A percentile compares a stretch with the other conserved stretches of the same genome.
phyloP scores from a whole-genome alignment of 2,329 filamentous ascomycete genomes.

The Macrophomina tecta region DNA sequence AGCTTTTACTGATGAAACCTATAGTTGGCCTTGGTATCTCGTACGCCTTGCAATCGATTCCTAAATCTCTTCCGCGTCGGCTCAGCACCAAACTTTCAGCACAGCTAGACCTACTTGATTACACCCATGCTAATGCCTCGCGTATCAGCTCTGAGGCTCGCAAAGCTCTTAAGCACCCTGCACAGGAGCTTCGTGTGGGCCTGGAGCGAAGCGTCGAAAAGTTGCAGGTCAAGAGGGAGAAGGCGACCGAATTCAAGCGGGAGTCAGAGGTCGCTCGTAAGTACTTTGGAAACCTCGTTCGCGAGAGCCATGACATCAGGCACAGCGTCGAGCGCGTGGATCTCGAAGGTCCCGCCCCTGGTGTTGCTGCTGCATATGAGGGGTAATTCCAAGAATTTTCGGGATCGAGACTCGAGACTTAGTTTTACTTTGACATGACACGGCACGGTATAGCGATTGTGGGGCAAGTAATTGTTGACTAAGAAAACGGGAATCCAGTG shows the following conservation, averaged over 20 bases:
- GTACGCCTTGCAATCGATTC: slow-evolving; percentile 86
- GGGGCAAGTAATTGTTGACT: slow-evolving; percentile 6
- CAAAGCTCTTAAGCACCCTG: slow-evolving; percentile 85
- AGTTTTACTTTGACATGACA: neutral
- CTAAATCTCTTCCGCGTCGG: slow-evolving; percentile 83
- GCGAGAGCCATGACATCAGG: slow-evolving; percentile 60
- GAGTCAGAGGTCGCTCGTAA: slow-evolving; percentile 88
- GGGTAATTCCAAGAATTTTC: neutral
- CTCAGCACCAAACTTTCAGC: slow-evolving; percentile 83
- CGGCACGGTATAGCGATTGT: neutral
- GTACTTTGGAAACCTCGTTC: slow-evolving; percentile 87
- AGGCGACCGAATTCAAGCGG: slow-evolving; percentile 78
- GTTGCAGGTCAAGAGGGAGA: slow-evolving; percentile 76
- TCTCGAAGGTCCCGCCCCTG: slow-evolving; percentile 57
- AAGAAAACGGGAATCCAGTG: neutral
- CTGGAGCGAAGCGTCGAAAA: slow-evolving; percentile 87
- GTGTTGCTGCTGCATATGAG: slow-evolving; percentile 44
- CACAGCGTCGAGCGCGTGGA: slow-evolving; percentile 59
- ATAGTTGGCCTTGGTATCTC: slow-evolving; percentile 74
- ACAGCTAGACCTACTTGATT: slow-evolving; percentile 83
- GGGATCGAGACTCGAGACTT: neutral
- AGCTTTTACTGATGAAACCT: neutral
- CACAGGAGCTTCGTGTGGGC: slow-evolving; percentile 81
- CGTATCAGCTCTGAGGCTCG: slow-evolving; percentile 87
- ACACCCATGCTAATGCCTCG: slow-evolving; percentile 84